These are phyloP conservation scores for Malbranchea zuffiana DNA, from an alignment of 2,329 filamentous ascomycete genomes.

Conservation along the genomic window DNA sequence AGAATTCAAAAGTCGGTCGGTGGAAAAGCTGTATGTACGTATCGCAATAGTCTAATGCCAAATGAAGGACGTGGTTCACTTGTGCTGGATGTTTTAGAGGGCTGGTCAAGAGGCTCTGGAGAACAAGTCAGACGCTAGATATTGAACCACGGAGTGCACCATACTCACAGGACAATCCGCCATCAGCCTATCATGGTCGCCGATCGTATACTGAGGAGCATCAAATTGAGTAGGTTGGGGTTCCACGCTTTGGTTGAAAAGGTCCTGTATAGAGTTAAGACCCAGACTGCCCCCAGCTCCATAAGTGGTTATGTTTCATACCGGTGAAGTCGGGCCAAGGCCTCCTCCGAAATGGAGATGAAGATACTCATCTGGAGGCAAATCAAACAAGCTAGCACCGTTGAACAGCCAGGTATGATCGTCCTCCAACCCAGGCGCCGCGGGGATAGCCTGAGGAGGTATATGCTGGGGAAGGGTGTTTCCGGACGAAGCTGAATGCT, in stretches of 20 bases:
- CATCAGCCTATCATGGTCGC: slow-evolving; percentile 13
- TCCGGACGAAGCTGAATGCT: slow-evolving; percentile 8
- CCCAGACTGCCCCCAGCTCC: no score
- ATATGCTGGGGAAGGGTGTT: slow-evolving; percentile 9
- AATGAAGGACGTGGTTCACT: slow-evolving; percentile 10
- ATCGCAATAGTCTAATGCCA: slow-evolving; percentile 17
- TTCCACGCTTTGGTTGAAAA: slow-evolving; percentile 10
- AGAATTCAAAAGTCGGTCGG: slow-evolving; percentile 15
- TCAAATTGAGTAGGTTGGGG: slow-evolving; percentile 3
- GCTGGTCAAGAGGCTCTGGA: slow-evolving; percentile 10
- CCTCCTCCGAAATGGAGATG: slow-evolving; percentile 14
- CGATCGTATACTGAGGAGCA: slow-evolving; percentile 6
- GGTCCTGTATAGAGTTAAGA: slow-evolving; percentile 8
- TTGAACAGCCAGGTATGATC: slow-evolving; percentile 16
- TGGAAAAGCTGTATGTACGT: slow-evolving; percentile 18
- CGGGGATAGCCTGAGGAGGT: slow-evolving; percentile 7
- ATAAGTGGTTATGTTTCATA: no score
- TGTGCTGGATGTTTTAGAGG: slow-evolving; percentile 12
- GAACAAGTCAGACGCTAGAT: background rate
- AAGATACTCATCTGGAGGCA: slow-evolving; percentile 16
- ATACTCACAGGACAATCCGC: slow-evolving; percentile 13
- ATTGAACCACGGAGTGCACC: no score
- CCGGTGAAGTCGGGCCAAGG: slow-evolving; percentile 6
- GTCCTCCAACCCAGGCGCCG: slow-evolving; percentile 5
- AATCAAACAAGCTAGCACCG: slow-evolving; percentile 14